These are phyloP conservation scores for Populus alba DNA, from an alignment of 345 rosid species.

Conservation along the genomic window DNA sequence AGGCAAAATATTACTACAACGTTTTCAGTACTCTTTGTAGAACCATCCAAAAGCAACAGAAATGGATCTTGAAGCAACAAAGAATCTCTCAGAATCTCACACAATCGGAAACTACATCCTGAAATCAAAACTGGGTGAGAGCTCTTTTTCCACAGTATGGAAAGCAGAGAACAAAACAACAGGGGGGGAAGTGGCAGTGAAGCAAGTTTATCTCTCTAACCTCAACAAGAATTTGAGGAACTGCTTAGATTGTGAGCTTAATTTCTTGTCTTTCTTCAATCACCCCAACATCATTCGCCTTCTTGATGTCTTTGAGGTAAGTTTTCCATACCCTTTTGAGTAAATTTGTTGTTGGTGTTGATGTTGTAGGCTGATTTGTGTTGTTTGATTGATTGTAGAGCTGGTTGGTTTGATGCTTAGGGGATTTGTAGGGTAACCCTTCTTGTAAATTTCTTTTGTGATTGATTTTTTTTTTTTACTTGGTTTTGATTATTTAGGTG, in stretches of 20 bases:
- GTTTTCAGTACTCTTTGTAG: too few relatives aligned
- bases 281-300: conserved; percentile 70
- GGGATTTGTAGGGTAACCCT: neutral
- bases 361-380: neutral
- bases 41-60: too few relatives aligned
- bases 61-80: conserved; percentile 17
- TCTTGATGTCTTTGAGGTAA: conserved; percentile 41
- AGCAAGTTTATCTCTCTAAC: conserved; percentile 51
- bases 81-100: neutral
- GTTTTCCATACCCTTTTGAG: neutral
- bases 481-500: too few relatives aligned
- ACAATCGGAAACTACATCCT: conserved; percentile 32
- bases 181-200: conserved; percentile 53
- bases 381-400: neutral
- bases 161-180: conserved; percentile 39
- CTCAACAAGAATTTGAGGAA: conserved; percentile 45
- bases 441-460: neutral
- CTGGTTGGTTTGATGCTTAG: neutral
- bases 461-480: neutral
- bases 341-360: neutral
- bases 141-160: conserved; percentile 51
- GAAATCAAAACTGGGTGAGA: conserved; percentile 52
- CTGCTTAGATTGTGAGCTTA: conserved; percentile 51
- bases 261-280: conserved; percentile 51
- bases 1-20: too few relatives aligned